A percentile compares a stretch with the other conserved stretches of the same genome.
Conservation (phyloP, 805 yeast species). For the Candida arabinofermentans region DNA sequence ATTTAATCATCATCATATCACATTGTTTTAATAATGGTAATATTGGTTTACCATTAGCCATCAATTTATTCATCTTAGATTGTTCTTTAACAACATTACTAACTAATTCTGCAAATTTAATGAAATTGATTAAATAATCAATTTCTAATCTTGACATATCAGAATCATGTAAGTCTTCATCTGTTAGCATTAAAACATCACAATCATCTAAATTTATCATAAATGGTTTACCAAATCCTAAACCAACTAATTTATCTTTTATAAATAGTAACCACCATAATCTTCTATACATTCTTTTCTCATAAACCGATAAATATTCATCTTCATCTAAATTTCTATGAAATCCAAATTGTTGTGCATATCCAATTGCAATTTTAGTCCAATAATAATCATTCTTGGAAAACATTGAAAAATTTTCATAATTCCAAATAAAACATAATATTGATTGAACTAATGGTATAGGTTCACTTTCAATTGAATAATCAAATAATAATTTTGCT, state of each 20-base stretch:
- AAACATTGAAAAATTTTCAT: constrained; percentile 23
- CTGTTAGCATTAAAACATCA: constrained; percentile 67
- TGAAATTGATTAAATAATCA: constrained; percentile 55
- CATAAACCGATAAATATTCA: constrained; percentile 12
- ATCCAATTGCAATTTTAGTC: constrained; percentile 65
- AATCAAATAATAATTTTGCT: constrained; percentile 62
- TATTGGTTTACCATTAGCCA: constrained; percentile 38
- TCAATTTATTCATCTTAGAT: constrained; percentile 65
- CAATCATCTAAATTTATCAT: constrained; percentile 68
- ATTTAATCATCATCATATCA: constrained; percentile 71
- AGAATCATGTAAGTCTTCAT: constrained; percentile 62
- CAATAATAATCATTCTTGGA: constrained; percentile 68
- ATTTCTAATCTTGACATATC: constrained; percentile 47
- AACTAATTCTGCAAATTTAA: constrained; percentile 66
- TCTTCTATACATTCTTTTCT: constrained; percentile 22
- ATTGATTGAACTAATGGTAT: constrained; percentile 59
- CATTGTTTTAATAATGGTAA: constrained; percentile 48
- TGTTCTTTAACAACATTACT: constrained; percentile 68
- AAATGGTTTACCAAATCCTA: constrained; percentile 72
- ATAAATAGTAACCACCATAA: constrained; percentile 73
- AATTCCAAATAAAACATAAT: constrained; percentile 22
- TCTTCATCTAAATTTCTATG: constrained; percentile 42
- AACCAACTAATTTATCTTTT: constrained; percentile 64
- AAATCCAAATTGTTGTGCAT: constrained; percentile 75
- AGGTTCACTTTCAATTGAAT: constrained; percentile 65